A percentile compares a stretch with the other conserved stretches of the same genome.
Conservation (phyloP, 768 basidiomycete species). For the Floccularia luteovirens region DNA sequence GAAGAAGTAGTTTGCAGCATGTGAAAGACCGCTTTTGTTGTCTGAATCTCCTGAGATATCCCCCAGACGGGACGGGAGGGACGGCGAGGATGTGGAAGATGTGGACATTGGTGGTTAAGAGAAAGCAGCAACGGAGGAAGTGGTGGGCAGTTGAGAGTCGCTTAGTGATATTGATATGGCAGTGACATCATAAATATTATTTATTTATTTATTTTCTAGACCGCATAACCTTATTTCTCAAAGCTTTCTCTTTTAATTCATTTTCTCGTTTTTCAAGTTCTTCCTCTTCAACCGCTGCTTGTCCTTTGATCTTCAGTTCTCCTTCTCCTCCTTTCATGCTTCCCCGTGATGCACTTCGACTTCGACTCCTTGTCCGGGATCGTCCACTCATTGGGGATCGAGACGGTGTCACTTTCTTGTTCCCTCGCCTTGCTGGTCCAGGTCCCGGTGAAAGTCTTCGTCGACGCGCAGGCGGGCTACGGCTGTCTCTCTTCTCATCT, state of each 20-base stretch:
- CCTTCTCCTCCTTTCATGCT: constrained; percentile 17
- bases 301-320: constrained; percentile 74
- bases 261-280: constrained; percentile 68
- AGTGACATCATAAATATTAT: neutral
- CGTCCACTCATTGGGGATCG: no score
- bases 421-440: no score
- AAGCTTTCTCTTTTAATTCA: constrained; percentile 73
- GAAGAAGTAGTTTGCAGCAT: constrained; percentile 40
- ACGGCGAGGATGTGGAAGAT: neutral
- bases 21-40: constrained; percentile 7
- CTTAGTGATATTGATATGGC: neutral
- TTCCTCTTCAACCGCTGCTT: constrained; percentile 23
- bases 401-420: no score
- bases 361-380: constrained; percentile 25
- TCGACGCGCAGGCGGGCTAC: constrained; percentile 47
- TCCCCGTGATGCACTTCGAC: constrained; percentile 19
- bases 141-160: neutral
- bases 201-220: constrained; percentile 65
- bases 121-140: neutral
- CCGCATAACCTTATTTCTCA: constrained; percentile 76
- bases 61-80: neutral
- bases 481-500: constrained; percentile 32
- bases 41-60: neutral
- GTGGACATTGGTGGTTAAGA: neutral
- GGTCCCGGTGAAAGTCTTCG: constrained; percentile 34